These are phyloP conservation scores for Mimosa bimucronata DNA, from an alignment of 306 rosid genomes.

Conservation along the genomic window DNA sequence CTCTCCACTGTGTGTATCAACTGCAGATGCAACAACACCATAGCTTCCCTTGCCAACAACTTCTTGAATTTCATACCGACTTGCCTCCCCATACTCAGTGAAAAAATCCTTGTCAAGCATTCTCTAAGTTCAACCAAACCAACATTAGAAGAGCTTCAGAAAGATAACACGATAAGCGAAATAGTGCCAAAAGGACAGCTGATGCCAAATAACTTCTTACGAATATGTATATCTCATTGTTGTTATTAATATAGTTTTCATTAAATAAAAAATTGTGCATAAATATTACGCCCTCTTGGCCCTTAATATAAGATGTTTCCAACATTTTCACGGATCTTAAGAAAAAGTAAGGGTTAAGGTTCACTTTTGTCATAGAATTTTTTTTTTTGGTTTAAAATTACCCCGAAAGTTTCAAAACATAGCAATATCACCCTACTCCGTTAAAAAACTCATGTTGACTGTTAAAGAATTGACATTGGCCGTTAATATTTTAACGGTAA, in stretches of 20 bases:
- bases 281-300: not conserved
- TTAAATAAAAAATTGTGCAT: not conserved
- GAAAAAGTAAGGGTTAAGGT: too few species aligned
- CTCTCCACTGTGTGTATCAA: constrained; percentile 69
- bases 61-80: constrained; percentile 68
- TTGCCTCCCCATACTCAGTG: constrained; percentile 77
- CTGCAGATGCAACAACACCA: constrained; percentile 76
- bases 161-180: constrained; percentile 1
- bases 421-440: too few species aligned
- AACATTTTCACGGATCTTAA: too few species aligned
- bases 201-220: not conserved
- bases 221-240: not conserved
- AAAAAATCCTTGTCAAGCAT: constrained; percentile 73
- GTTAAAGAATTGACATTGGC: too few species aligned
- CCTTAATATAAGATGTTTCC: not conserved
- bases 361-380: too few species aligned
- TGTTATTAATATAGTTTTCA: not conserved
- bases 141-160: constrained; percentile 30
- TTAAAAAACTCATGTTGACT: too few species aligned
- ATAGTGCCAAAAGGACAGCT: not conserved
- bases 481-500: too few species aligned
- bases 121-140: constrained; percentile 45
- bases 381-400: too few species aligned
- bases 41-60: constrained; percentile 74
- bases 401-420: too few species aligned